Evolutionary conservation across 2,329 filamentous ascomycete genomes (phyloP).

Genomic region (Fusarium bulbicola): DNA sequence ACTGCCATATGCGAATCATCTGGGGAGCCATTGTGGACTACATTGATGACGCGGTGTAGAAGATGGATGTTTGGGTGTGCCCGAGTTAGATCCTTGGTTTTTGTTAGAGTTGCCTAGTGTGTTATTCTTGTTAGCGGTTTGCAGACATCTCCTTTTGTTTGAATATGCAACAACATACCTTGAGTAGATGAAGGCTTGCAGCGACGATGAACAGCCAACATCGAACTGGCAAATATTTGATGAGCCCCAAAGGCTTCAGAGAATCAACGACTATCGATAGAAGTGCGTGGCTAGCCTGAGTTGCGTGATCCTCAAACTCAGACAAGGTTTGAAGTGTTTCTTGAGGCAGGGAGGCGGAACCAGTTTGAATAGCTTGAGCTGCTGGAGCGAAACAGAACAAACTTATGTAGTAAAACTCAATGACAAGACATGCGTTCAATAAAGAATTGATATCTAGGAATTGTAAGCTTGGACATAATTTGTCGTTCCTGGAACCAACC

Average conservation of each 20-base stretch:
- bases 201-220: not conserved
- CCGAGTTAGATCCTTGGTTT: not conserved
- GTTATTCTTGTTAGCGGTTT: not conserved
- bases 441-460: not conserved
- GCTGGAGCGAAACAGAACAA: not conserved
- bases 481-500: not conserved
- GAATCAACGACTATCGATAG: not conserved
- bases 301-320: not conserved
- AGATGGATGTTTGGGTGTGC: not conserved
- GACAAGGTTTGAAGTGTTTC: not conserved
- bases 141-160: rapidly evolving
- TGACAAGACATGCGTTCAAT: not conserved
- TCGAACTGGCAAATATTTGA: not conserved
- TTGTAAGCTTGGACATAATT: not conserved
- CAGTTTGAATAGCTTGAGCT: not conserved
- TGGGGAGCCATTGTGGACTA: not conserved
- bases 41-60: not conserved
- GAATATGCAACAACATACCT: not conserved
- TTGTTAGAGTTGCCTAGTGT: not conserved
- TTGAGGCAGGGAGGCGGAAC: not conserved
- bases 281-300: not conserved
- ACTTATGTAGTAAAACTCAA: not conserved
- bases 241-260: not conserved
- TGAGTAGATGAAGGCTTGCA: not conserved
- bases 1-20: not conserved